phyloP scores from a whole-genome alignment of 2,329 filamentous ascomycete species.

The Pseudocercospora eumusae region DNA sequence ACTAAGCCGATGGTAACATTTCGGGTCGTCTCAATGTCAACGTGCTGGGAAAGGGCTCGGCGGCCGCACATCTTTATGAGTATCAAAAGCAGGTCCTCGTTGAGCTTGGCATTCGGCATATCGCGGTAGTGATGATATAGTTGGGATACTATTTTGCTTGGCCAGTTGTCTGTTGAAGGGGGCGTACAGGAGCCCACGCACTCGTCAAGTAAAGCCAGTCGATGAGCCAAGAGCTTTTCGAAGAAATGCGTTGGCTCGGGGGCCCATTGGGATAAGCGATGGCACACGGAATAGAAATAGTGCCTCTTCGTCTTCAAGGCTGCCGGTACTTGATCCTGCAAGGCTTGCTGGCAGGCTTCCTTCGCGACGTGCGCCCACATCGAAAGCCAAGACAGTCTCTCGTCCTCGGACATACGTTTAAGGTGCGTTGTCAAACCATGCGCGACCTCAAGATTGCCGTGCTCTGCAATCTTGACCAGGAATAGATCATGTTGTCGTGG shows the following conservation, averaged over 20 bases:
- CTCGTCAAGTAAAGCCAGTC: not conserved
- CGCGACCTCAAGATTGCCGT: not conserved
- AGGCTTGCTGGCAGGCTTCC: not conserved
- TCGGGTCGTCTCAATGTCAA: conserved; percentile 10
- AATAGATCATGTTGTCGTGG: conserved; percentile 12
- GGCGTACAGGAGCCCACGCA: not conserved
- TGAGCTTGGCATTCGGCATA: conserved; percentile 13
- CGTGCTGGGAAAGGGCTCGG: not conserved
- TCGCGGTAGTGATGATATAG: conserved; percentile 16
- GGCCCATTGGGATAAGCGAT: not conserved
- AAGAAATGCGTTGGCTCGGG: not conserved
- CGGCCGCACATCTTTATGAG: conserved; percentile 11
- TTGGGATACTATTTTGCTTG: conserved; percentile 5
- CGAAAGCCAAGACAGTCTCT: not conserved
- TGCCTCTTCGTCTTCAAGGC: not conserved
- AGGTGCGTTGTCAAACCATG: not conserved
- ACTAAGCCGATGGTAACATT: conserved; percentile 23
- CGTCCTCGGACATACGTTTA: not conserved
- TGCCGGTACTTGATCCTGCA: not conserved
- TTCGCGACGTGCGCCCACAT: conserved; percentile 3
- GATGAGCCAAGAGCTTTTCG: not conserved
- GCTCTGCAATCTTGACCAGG: conserved; percentile 14
- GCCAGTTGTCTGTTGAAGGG: not conserved
- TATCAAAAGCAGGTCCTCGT: conserved; percentile 16
- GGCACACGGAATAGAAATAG: not conserved